Conservation (phyloP, 164 flowering plant genomes). For the Paratinospora sagittata region DNA sequence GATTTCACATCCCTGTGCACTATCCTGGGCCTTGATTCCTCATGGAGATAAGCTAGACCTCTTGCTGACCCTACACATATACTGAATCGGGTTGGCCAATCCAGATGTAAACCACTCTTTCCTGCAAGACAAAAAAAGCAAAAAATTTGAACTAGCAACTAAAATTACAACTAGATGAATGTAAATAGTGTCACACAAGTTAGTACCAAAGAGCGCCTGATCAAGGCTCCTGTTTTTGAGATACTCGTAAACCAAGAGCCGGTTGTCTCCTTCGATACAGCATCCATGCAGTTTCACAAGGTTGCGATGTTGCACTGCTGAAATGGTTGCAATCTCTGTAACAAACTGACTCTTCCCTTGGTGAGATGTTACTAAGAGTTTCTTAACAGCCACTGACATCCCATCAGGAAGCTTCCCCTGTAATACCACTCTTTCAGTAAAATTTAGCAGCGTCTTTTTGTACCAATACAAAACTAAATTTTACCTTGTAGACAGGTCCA, state of each 20-base stretch:
- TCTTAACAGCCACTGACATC: slow-evolving; percentile 63
- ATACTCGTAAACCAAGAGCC: slow-evolving; percentile 75
- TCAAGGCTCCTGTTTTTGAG: slow-evolving; percentile 70
- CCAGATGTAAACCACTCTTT: slow-evolving; percentile 30
- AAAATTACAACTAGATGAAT: background rate
- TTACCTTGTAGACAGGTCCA: slow-evolving; percentile 83
- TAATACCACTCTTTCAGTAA: background rate
- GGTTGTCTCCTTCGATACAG: slow-evolving; percentile 60
- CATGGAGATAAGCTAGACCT: slow-evolving; percentile 76
- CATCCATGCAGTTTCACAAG: slow-evolving; percentile 78
- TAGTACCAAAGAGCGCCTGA: slow-evolving; percentile 63
- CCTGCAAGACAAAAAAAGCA: slow-evolving; percentile 36
- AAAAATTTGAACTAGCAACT: background rate
- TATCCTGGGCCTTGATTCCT: slow-evolving; percentile 58
- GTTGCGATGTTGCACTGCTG: slow-evolving; percentile 79
- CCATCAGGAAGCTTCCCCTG: slow-evolving; percentile 68
- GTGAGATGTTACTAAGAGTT: slow-evolving; percentile 57
- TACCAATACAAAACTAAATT: background rate
- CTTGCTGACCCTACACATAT: slow-evolving; percentile 73
- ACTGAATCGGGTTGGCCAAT: slow-evolving; percentile 51
- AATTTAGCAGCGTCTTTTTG: background rate
- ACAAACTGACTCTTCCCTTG: slow-evolving; percentile 72
- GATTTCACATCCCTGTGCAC: slow-evolving; percentile 81
- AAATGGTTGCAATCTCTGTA: slow-evolving; percentile 73
- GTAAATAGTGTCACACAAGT: background rate